These are phyloP conservation scores for Arctium lappa DNA, from an alignment of 129 eudicot species.

Conservation along the genomic window DNA sequence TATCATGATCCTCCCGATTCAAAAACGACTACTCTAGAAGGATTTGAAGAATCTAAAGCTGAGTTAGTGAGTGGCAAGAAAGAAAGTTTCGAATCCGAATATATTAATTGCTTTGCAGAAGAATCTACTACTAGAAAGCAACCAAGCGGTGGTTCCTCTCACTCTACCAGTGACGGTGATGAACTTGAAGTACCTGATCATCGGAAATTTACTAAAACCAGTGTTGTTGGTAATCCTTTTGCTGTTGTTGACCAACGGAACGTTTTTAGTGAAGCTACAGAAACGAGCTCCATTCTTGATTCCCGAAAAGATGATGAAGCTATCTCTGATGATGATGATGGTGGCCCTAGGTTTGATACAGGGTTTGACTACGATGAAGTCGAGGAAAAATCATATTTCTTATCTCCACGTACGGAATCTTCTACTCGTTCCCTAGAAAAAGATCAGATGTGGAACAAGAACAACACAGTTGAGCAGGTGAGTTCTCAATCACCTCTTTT, in stretches of 20 bases:
- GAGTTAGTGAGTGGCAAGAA: conserved; percentile 21
- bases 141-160: conserved; percentile 28
- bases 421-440: conserved; percentile 19
- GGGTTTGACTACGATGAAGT: conserved; percentile 55
- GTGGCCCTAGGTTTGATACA: conserved; percentile 34
- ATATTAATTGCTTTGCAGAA: conserved; percentile 32
- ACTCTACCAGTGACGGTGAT: conserved; percentile 26
- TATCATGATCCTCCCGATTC: conserved; percentile 19
- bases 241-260: conserved; percentile 31
- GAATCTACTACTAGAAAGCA: conserved; percentile 28
- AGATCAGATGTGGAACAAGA: conserved; percentile 33
- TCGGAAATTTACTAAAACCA: conserved; percentile 23
- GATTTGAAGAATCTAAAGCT: conserved; percentile 14
- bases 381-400: conserved; percentile 23
- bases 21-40: background rate
- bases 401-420: conserved; percentile 14
- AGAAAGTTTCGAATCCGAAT: conserved; percentile 28
- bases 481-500: conserved; percentile 33
- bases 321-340: conserved; percentile 44
- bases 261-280: conserved; percentile 25
- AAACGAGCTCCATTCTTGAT: conserved; percentile 23
- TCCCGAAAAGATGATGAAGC: conserved; percentile 21
- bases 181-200: conserved; percentile 27
- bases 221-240: conserved; percentile 38
- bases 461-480: conserved; percentile 6